phyloP scores from a whole-genome alignment of 495 filamentous ascomycete genomes.

The Penicillium cataractarum region DNA sequence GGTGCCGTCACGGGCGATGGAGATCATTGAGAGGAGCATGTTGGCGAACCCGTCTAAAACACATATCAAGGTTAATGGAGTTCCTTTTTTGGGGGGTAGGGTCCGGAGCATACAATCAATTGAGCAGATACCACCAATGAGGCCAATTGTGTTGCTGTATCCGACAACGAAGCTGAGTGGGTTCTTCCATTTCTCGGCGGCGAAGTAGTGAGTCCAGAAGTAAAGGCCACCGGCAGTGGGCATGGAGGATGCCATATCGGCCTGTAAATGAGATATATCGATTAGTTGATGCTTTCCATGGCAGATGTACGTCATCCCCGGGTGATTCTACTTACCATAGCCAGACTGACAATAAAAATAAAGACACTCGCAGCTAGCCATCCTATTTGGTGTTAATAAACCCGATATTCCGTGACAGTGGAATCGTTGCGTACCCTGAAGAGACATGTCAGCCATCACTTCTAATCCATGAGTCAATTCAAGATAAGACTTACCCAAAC shows the following conservation, averaged over 20 bases:
- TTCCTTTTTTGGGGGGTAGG: neutral
- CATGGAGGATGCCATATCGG: constrained; percentile 70
- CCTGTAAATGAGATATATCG: constrained; percentile 34
- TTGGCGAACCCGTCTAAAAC: constrained; percentile 50
- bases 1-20: constrained; percentile 64
- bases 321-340: constrained; percentile 51
- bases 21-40: constrained; percentile 59
- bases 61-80: neutral
- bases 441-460: constrained; percentile 15
- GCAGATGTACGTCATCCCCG: neutral
- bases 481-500: constrained; percentile 55
- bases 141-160: constrained; percentile 70
- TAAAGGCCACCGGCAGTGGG: constrained; percentile 71
- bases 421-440: constrained; percentile 26
- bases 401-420: neutral
- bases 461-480: neutral
- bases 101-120: constrained; percentile 52
- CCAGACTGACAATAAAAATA: constrained; percentile 68
- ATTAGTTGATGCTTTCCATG: neutral
- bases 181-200: constrained; percentile 60
- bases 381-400: constrained; percentile 39
- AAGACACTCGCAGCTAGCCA: constrained; percentile 66
- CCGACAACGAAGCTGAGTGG: constrained; percentile 70
- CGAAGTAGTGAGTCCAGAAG: constrained; percentile 74
- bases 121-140: constrained; percentile 65